Conservation (phyloP, 345 rosid species). For the Eucalyptus polyanthemos region DNA sequence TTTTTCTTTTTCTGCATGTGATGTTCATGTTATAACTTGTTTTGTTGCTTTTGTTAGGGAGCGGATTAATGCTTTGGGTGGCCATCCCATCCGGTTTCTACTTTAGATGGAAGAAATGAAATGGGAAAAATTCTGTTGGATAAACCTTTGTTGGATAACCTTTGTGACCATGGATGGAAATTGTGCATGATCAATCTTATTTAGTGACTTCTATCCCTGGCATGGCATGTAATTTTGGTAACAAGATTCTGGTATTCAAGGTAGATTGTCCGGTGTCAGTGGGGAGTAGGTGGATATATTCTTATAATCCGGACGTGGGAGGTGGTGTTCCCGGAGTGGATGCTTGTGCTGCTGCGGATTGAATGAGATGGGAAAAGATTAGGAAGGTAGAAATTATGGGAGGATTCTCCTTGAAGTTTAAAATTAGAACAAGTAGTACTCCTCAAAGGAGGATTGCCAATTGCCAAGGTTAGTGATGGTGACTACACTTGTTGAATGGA, state of each 20-base stretch:
- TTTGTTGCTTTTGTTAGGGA: conserved; percentile 14
- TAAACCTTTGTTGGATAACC: background rate
- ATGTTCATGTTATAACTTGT: background rate
- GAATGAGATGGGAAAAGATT: background rate
- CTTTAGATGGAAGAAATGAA: conserved; percentile 37
- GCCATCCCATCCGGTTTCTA: conserved; percentile 61
- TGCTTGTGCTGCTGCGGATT: background rate
- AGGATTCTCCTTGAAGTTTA: background rate
- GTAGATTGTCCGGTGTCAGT: background rate
- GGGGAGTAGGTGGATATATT: background rate
- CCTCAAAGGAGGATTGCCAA: too few species aligned
- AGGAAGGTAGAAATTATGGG: background rate
- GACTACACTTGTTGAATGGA: background rate
- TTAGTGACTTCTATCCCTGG: background rate
- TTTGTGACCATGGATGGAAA: background rate
- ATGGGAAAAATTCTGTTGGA: background rate
- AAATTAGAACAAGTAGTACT: background rate
- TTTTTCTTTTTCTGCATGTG: background rate
- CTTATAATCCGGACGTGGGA: background rate
- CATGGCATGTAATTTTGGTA: background rate
- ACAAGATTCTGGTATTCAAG: background rate
- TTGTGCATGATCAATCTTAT: background rate
- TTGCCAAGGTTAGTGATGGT: too few species aligned
- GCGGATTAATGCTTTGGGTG: conserved; percentile 33
- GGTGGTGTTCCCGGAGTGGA: background rate